A percentile compares a stretch with the other conserved stretches of the same genome.
These are phyloP conservation scores for Acidomyces sp. DNA, from an alignment of 495 filamentous ascomycete genomes.

Conservation along the genomic window DNA sequence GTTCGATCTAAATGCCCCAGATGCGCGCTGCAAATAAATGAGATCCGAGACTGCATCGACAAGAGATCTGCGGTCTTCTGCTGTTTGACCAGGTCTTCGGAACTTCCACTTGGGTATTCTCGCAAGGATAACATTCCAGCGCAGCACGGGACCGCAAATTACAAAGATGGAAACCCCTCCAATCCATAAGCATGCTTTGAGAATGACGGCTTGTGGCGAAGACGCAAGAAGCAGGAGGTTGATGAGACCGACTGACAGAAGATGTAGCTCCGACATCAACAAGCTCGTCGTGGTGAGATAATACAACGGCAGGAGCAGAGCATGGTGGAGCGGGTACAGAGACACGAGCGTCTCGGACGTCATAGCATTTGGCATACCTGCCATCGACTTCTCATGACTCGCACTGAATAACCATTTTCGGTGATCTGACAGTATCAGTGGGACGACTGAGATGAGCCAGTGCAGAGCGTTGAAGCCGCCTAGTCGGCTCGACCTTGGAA, in stretches of 20 bases:
- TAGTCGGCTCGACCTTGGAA: slow-evolving; percentile 44
- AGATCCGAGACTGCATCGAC: slow-evolving; percentile 33
- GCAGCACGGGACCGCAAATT: slow-evolving; percentile 60
- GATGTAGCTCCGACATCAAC: slow-evolving; percentile 70
- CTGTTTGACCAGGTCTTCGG: slow-evolving; percentile 39
- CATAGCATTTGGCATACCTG: slow-evolving; percentile 22
- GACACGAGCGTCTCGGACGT: slow-evolving; percentile 50
- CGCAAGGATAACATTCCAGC: slow-evolving; percentile 73
- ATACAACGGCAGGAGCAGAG: slow-evolving; percentile 57
- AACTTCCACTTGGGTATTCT: slow-evolving; percentile 88
- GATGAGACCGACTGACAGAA: slow-evolving; percentile 70
- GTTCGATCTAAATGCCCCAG: slow-evolving; percentile 13
- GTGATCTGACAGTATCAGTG: slow-evolving; percentile 41
- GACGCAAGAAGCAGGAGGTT: slow-evolving; percentile 64
- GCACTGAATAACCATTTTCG: not conserved
- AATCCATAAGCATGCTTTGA: slow-evolving; percentile 74
- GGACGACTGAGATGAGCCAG: slow-evolving; percentile 58
- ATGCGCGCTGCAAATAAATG: slow-evolving; percentile 16
- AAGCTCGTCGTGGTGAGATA: slow-evolving; percentile 79
- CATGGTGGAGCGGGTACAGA: slow-evolving; percentile 77
- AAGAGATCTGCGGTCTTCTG: slow-evolving; percentile 36
- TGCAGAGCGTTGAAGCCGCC: slow-evolving; percentile 47
- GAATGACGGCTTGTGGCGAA: slow-evolving; percentile 73
- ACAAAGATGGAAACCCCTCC: slow-evolving; percentile 69
- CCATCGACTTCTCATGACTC: not conserved